Evolutionary conservation across 2,329 filamentous ascomycete genomes (phyloP), one percentile per base, ranked within the genome.

Genomic region (Curvularia sp.): DNA sequence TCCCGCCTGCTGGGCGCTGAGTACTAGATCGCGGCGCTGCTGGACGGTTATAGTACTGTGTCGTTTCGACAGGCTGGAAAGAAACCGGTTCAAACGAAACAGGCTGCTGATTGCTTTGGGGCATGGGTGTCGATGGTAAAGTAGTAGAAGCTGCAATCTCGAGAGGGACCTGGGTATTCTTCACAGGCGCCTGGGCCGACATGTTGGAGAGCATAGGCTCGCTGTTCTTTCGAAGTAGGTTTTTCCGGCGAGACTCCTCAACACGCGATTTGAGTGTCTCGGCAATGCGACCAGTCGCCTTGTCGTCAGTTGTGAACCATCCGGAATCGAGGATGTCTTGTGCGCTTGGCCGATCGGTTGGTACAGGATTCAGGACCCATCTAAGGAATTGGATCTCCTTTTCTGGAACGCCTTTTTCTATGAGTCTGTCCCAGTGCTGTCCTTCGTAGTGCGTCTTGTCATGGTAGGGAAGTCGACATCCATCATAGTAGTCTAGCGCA

Each of bases 321-420:
- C 55, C 58, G 0, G 50, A 41, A 13, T 58, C 30, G 5, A 60
- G 42, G 15, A 60, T 60, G 2, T 58, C 21, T 30, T 54, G 41
- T 1, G 58, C 58, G 0, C 19, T 58, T 2, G 58, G 58, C 2
- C 58, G 21, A 15, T 58, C 55, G 12, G 55, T 57, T 8, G 58
- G 58, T 7, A 60, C 55, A 0, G 58, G 58, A 1, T 60, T 58
- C 3, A 60, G 55, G 3, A 60, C 55, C 58, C 58, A 60, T 41
- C 41, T 27, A 13, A 60, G 27, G 28, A 60, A 60, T 7, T 42
- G 28, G 8, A 60, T 51, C 21, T 60, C 55, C 34, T 58, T 53
- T 12, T 60, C 58, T 4, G 49, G n/a, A 1, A 60, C 55, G 9
- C 58, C 58, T 30, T 60, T 60, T 3, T 43, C 32, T 6, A 38